Base-by-base conservation (phyloP, 495 filamentous ascomycete species). In the Neurospora sp. region DNA sequence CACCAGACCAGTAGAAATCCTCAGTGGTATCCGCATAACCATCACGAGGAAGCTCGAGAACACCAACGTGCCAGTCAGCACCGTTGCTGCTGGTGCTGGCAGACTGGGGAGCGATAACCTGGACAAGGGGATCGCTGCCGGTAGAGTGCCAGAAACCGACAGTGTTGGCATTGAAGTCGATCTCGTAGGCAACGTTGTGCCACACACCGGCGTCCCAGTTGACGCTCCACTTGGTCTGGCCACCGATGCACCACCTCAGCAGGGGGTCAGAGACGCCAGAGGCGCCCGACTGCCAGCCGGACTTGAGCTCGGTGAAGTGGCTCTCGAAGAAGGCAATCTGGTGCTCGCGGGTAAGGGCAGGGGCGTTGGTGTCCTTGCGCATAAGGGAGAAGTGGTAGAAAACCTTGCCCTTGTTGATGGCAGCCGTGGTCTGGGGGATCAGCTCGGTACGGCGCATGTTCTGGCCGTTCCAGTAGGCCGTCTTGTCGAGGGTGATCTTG, bases 291-390 rank as follows among this genome's bases (percentile, higher is more conserved):
- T 89, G 82, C 86, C 86, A 87, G 72, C 91, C 92, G 74, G 88
- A 89, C 83, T 93, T 92, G 79, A 93, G 81, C 83, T 92, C 91
- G 72, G 91, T 92, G 81, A 92, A 93, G 83, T 92, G 90, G 79
- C 85, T 88, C 84, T 92, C 86, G 77, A 93, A 93, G 84, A 93
- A 93, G 76, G 86, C 88, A 73, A 93, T 90, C 81, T 93, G 91
- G 79, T 93, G 91, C 83, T 93, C 91, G 71, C 89, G 86, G 5
- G 82, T 84, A 2, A 85, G 83, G 38, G 83, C 86, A 0, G 91
- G 91, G 0, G 89, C 80, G 80, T 92, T 92, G 39, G 82, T 84
- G 69, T 84, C 82, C 13, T 79, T 84, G 70, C 86, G 85, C 85
- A 87, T 88, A 71, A 93, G 83, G 15, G 85, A 88, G 80, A 93